Evolutionary conservation across 139 green algal genomes (phyloP).

Genomic region (Medakamo hakoo): DNA sequence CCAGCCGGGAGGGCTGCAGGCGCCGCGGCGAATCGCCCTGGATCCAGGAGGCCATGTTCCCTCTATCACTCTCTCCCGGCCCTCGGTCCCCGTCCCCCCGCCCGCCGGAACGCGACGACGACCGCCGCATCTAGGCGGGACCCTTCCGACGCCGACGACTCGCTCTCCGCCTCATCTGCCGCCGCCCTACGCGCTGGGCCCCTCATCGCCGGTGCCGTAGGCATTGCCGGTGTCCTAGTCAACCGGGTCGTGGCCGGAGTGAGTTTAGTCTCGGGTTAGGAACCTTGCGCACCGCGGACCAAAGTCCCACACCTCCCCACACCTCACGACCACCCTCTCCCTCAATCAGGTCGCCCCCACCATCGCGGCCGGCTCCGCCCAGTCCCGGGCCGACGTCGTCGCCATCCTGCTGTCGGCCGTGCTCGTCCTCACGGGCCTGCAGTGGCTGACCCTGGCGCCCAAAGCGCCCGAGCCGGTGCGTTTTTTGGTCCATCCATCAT

Average conservation of each 20-base stretch:
- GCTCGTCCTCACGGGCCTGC: constrained; percentile 73
- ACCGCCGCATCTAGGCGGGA: too few species aligned
- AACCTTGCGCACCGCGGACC: neutral
- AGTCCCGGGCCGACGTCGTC: constrained; percentile 75
- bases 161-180: too few species aligned
- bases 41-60: too few species aligned
- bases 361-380: constrained; percentile 56
- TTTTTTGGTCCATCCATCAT: too few species aligned
- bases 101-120: too few species aligned
- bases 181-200: constrained; percentile 19
- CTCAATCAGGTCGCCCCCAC: constrained; percentile 48
- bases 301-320: neutral
- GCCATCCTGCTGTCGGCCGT: constrained; percentile 63
- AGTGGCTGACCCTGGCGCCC: constrained; percentile 69
- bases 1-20: too few species aligned
- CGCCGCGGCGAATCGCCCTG: too few species aligned
- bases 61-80: too few species aligned
- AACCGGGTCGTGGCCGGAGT: constrained; percentile 28
- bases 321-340: neutral
- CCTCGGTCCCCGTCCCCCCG: too few species aligned
- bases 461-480: constrained; percentile 16
- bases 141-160: too few species aligned
- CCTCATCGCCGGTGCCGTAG: constrained; percentile 17
- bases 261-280: neutral
- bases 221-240: constrained; percentile 19